Evolutionary conservation across 345 rosid species (phyloP).

Genomic region (Eucalyptus pauciflora): DNA sequence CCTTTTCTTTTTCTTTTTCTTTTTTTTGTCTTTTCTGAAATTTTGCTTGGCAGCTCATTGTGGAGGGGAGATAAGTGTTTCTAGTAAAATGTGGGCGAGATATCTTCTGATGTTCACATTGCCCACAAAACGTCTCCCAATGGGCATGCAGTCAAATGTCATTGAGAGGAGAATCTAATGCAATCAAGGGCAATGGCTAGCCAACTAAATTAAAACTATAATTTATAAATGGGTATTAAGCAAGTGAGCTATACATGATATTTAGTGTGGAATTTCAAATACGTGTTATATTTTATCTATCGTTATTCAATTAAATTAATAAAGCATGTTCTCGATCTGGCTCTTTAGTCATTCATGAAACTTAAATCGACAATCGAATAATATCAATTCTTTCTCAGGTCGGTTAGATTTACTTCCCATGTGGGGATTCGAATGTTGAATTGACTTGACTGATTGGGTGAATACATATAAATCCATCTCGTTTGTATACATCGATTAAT

Average conservation of each 20-base stretch:
- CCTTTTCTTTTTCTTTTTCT: neutral
- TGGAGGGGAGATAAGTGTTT: neutral
- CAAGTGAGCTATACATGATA: neutral
- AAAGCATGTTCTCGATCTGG: accelerated
- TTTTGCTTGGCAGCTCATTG: neutral
- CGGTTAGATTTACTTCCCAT: neutral
- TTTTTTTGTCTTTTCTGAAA: accelerated
- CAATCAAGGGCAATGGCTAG: neutral
- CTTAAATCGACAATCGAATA: accelerated
- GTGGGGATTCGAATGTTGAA: accelerated
- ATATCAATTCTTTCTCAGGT: neutral
- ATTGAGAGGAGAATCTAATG: neutral
- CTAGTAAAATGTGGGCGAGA: neutral
- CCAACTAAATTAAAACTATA: neutral
- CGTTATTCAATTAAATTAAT: accelerated
- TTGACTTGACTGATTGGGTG: accelerated
- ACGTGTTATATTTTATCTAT: neutral
- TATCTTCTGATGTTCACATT: neutral
- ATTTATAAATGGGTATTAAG: neutral
- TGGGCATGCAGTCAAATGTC: neutral
- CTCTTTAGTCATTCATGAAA: neutral
- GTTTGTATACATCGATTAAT: accelerated
- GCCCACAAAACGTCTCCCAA: neutral
- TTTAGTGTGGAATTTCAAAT: neutral
- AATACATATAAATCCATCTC: neutral